Evolutionary conservation across 139 green algal species (phyloP).

Genomic region (Tetraselmis chui): DNA sequence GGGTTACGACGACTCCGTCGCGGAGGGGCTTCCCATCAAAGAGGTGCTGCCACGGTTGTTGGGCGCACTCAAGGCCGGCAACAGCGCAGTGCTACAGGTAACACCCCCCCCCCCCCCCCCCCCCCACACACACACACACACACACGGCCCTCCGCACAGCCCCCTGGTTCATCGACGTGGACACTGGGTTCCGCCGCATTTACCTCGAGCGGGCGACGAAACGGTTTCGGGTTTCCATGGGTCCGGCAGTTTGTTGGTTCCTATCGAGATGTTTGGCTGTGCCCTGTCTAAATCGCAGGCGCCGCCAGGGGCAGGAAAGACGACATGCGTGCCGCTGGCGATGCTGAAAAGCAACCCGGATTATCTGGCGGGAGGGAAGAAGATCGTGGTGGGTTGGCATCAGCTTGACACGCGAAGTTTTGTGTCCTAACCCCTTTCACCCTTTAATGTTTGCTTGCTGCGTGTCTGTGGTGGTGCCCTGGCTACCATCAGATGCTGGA

Average conservation of each 20-base stretch:
- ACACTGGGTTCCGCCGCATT: neutral
- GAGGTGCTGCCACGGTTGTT: neutral
- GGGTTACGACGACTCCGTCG: no score
- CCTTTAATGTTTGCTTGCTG: neutral
- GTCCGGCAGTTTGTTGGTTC: neutral
- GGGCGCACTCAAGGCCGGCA: neutral
- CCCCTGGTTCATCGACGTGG: no score
- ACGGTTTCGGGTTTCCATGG: neutral
- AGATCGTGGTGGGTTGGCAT: constrained; percentile 18
- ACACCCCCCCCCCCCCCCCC: no score
- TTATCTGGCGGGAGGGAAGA: constrained; percentile 27
- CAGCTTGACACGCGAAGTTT: neutral
- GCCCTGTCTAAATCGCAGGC: constrained; percentile 33
- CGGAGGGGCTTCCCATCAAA: neutral
- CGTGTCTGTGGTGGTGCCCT: no score
- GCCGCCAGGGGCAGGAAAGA: constrained; percentile 63
- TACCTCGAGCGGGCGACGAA: neutral
- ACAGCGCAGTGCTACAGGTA: neutral
- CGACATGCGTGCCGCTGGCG: constrained; percentile 54
- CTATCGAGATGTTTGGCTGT: neutral
- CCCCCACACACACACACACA: no score
- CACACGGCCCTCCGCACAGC: no score
- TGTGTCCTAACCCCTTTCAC: neutral
- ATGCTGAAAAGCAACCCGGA: constrained; percentile 30
- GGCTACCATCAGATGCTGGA: constrained; percentile 48